Evolutionary conservation across 1,284 basidiomycete species (phyloP), one percentile per base, ranked within the genome.

Genomic region (Melampsora allii-populina): DNA sequence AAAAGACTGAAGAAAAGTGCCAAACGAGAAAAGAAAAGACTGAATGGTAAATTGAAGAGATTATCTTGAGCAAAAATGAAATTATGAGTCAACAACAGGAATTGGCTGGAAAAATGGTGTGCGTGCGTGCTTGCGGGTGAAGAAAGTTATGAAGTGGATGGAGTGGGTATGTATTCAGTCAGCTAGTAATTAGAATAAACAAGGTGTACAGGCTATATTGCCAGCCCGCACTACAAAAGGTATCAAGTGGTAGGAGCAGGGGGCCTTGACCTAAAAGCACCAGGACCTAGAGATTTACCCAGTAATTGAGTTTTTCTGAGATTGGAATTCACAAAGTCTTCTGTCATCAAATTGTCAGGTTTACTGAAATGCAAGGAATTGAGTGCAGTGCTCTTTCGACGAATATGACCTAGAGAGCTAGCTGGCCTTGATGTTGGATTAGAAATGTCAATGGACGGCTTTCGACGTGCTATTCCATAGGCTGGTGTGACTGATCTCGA

Each of bases 401-500:
- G 50, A 56, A 56, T 56, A 27, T 56, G 50, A 9, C 50, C 50
- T 3, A 56, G 14, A 9, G 50, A 21, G 27, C 50, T 56, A 14
- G 50, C 50, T 21, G 50, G 50, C 24, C 50, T 56, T 56, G 50
- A 56, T 6, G n/a, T 9, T 27, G 21, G 50, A 27, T 56, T 27
- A 14, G 50, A 56, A 63, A 29, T 53, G 36, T 72, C 61, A 4
- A 72, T 53, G 4, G 68, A 72, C 4, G 60, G 59, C 42, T 72
- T 72, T 31, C 68, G 42, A 31, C 68, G 48, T 9, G 68, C 45
- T n/a, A 69, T 48, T 24, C 39, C 67, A 53, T 21, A 45, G 2
- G 60, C 9, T 33, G 67, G 59, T 4, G 67, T 60, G 1, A 46
- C 59, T 69, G 67, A 63, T 64, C 64, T 56, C 14, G 46, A 46